Evolutionary conservation across 257 asterid species (phyloP).

Genomic region (Ajuga chamaepitys): DNA sequence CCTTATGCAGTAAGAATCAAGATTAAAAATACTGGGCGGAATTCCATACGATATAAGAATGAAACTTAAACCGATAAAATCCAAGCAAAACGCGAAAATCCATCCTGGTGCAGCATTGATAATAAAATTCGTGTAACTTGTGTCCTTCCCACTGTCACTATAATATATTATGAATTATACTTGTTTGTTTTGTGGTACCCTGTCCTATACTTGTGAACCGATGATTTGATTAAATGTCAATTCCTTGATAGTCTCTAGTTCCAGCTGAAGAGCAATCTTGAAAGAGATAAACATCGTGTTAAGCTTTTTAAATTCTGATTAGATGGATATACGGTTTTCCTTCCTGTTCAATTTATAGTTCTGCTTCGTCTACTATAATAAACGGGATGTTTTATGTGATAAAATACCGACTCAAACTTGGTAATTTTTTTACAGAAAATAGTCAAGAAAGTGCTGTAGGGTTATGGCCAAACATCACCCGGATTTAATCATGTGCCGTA

Average conservation of each 20-base stretch:
- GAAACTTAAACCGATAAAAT: too few relatives aligned
- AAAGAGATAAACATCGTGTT: neutral
- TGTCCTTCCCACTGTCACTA: neutral
- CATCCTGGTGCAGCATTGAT: neutral
- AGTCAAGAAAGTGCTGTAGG: constrained; percentile 16
- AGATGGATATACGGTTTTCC: neutral
- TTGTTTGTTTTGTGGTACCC: neutral
- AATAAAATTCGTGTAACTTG: neutral
- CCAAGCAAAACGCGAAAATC: too few relatives aligned
- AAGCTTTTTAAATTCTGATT: neutral
- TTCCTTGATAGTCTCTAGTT: neutral
- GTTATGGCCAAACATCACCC: constrained; percentile 92
- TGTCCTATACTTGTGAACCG: neutral
- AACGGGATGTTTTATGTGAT: neutral
- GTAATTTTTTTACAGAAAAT: constrained; percentile 1
- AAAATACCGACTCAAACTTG: neutral
- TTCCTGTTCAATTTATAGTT: neutral
- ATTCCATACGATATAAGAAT: too few relatives aligned
- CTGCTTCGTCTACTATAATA: neutral
- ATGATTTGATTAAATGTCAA: neutral
- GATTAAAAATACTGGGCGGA: too few relatives aligned
- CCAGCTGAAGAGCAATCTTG: neutral
- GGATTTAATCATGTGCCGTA: constrained; percentile 85
- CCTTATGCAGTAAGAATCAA: too few relatives aligned
- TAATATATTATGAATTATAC: neutral